Percentiles rank a stretch among this genome's conserved stretches.
Evolutionary conservation across 345 rosid species (phyloP).

Genomic region (Durio zibethinus): DNA sequence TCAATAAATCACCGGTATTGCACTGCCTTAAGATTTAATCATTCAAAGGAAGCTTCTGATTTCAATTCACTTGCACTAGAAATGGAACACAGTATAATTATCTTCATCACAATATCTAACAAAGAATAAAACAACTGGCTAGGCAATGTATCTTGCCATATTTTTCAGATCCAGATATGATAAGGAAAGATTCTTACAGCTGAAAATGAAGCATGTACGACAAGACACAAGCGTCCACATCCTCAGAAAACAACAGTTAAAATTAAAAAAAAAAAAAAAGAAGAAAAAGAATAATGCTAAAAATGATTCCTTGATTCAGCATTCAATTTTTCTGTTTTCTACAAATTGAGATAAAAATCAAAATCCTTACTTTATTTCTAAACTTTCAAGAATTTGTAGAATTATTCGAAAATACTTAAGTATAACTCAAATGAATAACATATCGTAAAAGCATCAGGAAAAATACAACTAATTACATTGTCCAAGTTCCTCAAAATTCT

Average conservation of each 20-base stretch:
- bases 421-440: neutral
- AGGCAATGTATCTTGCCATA: neutral
- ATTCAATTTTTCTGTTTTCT: neutral
- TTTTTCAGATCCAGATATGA: neutral
- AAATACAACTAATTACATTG: neutral
- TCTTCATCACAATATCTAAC: neutral
- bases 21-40: neutral
- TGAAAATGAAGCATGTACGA: slow-evolving; percentile 3
- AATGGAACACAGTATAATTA: neutral
- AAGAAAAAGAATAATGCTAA: neutral
- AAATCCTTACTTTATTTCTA: neutral
- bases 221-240: slow-evolving; percentile 9
- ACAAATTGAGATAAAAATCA: neutral
- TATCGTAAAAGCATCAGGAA: neutral
- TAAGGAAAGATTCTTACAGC: neutral
- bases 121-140: neutral
- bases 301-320: slow-evolving; percentile 7
- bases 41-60: slow-evolving; percentile 4
- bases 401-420: neutral
- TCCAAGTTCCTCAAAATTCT: neutral
- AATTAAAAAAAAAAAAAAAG: neutral
- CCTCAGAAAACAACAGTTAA: slow-evolving; percentile 5
- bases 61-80: neutral
- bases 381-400: neutral
- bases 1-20: neutral